Conservation (phyloP, 805 yeast genomes). For the Pichia nanzhaoensis region DNA sequence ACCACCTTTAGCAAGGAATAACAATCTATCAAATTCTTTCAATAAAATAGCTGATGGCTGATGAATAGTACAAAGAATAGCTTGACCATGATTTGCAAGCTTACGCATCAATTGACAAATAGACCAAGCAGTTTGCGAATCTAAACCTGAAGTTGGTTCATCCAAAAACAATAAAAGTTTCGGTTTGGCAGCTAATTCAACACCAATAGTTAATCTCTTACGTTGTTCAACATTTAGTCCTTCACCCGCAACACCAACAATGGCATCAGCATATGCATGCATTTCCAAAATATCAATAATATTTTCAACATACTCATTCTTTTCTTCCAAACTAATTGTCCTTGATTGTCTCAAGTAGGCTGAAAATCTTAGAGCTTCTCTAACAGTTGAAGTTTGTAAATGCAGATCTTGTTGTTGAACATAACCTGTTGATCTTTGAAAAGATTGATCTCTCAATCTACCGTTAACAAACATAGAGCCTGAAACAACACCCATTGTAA, state of each 20-base stretch:
- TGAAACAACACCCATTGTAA: slow-evolving; percentile 48
- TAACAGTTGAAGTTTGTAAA: slow-evolving; percentile 43
- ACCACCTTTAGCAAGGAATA: slow-evolving; percentile 67
- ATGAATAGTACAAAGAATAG: slow-evolving; percentile 66
- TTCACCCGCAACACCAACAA: slow-evolving; percentile 42
- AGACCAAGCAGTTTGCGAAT: slow-evolving; percentile 56
- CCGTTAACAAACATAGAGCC: slow-evolving; percentile 58
- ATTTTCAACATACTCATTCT: slow-evolving; percentile 45
- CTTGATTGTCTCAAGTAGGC: slow-evolving; percentile 43
- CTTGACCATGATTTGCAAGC: slow-evolving; percentile 47
- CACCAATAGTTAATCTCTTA: slow-evolving; percentile 50
- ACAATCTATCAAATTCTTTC: slow-evolving; percentile 70
- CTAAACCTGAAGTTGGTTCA: slow-evolving; percentile 58
- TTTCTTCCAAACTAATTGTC: slow-evolving; percentile 36
- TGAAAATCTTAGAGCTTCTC: slow-evolving; percentile 48
- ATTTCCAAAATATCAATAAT: slow-evolving; percentile 45
- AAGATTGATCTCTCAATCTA: slow-evolving; percentile 38
- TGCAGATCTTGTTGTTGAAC: slow-evolving; percentile 58
- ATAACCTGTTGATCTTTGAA: slow-evolving; percentile 50
- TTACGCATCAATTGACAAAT: slow-evolving; percentile 47
- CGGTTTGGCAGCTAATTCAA: slow-evolving; percentile 51
- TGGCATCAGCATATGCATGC: slow-evolving; percentile 50
- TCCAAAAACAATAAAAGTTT: slow-evolving; percentile 47
- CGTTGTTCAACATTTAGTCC: slow-evolving; percentile 52
- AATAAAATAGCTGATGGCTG: slow-evolving; percentile 79